Evolutionary conservation across 345 rosid species (phyloP).

Genomic region (Capsella bursapastoris): DNA sequence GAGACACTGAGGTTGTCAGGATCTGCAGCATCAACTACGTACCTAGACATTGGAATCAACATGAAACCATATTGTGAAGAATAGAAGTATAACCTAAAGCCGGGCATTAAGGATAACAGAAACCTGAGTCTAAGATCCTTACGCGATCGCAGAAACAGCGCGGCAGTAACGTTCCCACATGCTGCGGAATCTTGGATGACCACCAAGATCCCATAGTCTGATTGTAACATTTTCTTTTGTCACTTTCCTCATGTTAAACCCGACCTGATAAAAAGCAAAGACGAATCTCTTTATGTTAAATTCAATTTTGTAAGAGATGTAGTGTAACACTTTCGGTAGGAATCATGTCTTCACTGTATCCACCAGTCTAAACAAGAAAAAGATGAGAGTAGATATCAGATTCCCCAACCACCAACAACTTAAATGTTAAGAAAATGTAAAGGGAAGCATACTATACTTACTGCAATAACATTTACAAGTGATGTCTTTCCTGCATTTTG

Average conservation of each 20-base stretch:
- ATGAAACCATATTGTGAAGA: not conserved
- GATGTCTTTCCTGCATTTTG: constrained; percentile 92
- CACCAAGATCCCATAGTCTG: constrained; percentile 90
- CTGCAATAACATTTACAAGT: constrained; percentile 79
- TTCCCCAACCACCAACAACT: not conserved
- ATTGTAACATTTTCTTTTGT: constrained; percentile 83
- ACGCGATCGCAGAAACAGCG: constrained; percentile 77
- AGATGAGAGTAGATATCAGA: constrained; percentile 11
- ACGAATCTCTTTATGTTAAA: not conserved
- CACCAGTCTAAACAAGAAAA: constrained; percentile 62
- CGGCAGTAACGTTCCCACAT: constrained; percentile 88
- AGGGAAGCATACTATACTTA: constrained; percentile 49
- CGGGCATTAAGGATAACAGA: not conserved
- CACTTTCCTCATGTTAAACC: constrained; percentile 88
- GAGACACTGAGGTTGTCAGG: constrained; percentile 62
- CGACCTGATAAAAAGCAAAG: constrained; percentile 55
- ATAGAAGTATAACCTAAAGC: too few relatives aligned
- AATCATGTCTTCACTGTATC: constrained; percentile 91
- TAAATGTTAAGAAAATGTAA: constrained; percentile 7
- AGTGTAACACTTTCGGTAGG: constrained; percentile 58
- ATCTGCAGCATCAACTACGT: constrained; percentile 79
- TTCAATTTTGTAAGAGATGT: not conserved
- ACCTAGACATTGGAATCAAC: constrained; percentile 47
- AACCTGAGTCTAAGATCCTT: constrained; percentile 7
- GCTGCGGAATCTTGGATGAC: constrained; percentile 77